A percentile compares a stretch with the other conserved stretches of the same genome.
Conservation (phyloP, 169 alveolate species). For the Cryptosporidium parvum region DNA sequence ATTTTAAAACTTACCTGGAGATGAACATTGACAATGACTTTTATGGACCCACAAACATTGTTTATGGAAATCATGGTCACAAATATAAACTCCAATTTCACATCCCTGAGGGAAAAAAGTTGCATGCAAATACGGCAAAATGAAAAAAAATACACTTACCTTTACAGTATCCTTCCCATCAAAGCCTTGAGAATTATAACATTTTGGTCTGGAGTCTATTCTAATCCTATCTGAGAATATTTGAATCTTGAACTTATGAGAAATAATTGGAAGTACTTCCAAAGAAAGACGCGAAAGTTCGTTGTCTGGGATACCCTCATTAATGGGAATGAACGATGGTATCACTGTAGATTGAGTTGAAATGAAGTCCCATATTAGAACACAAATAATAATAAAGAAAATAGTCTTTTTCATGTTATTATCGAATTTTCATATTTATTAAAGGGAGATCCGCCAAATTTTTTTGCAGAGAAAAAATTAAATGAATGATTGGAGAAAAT, state of each 20-base stretch:
- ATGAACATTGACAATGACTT: constrained; percentile 67
- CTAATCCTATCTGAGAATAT: constrained; percentile 70
- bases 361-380: background rate
- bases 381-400: background rate
- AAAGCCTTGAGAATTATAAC: constrained; percentile 30
- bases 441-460: constrained; percentile 63
- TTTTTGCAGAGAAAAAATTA: background rate
- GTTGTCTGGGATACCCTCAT: constrained; percentile 58
- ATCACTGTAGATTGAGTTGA: constrained; percentile 32
- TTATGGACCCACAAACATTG: constrained; percentile 72
- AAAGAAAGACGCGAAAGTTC: constrained; percentile 53
- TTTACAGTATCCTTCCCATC: constrained; percentile 12
- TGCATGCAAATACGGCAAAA: background rate
- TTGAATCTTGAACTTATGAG: constrained; percentile 45
- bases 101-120: constrained; percentile 43
- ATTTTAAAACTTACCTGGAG: constrained; percentile 40
- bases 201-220: constrained; percentile 70
- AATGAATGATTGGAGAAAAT: background rate
- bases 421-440: background rate
- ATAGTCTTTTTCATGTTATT: constrained; percentile 10
- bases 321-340: constrained; percentile 57
- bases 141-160: constrained; percentile 42
- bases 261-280: constrained; percentile 35
- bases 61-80: constrained; percentile 58
- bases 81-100: constrained; percentile 62